Evolutionary conservation across 164 flowering plant genomes (phyloP), one percentile per base, ranked within the genome.

Genomic region (Taxillus chinensis): DNA sequence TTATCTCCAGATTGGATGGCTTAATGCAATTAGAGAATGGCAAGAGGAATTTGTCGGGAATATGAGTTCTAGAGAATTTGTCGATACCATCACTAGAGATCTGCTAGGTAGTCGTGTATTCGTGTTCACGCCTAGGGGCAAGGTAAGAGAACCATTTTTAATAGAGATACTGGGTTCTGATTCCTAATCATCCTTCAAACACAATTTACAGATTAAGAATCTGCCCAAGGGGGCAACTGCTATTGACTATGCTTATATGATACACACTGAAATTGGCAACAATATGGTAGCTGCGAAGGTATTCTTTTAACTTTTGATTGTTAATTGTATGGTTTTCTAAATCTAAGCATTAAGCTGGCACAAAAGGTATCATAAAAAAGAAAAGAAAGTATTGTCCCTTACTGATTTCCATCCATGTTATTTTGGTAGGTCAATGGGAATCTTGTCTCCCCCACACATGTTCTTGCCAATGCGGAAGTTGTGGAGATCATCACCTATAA

Each of bases 211-310:
- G 97, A 93, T 93, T 11, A 93, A 89, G 75, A 89, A 93, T 73
- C 75, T 93, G 57, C 99, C 97, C 0, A 81, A 84, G 75, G 99
- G 99, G 42, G 97, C 97, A 11, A 90, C 99, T 3, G 95, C 77
- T 55, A 75, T 93, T 79, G 99, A 93, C 73, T 93, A 93, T 78
- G 99, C 99, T 55, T 93, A 93, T 69, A 86, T 85, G 82, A 90
- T 93, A 72, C 97, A 93, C 75, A 90, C 97, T 59, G 99, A 93
- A 73, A 80, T 93, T 74, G 99, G 99, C 58, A 93, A 93, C 79
- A 90, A 88, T 75, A 90, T 93, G 95, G 96, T 90, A 65, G 99
- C 97, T 68, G 99, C 96, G 55, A 93, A 90, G 96, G 99, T 90
- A 77, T 56, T 62, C n/a, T 69, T 62, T 57, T 64, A 59, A 48